These are phyloP conservation scores for Warburgia ugandensis DNA, from an alignment of 164 flowering plant genomes.

Conservation along the genomic window DNA sequence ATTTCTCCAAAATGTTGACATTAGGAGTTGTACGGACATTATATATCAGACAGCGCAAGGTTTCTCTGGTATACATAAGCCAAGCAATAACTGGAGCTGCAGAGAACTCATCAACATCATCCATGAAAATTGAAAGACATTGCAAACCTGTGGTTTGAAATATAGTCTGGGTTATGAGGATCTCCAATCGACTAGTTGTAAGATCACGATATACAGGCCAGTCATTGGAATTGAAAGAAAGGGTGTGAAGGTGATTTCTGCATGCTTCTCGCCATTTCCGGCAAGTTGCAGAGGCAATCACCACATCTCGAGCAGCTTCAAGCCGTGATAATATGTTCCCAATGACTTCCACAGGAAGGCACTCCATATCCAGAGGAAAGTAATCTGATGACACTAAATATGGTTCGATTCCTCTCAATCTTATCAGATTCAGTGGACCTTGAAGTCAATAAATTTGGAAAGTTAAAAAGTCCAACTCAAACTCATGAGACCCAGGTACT, in stretches of 20 bases:
- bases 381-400: not conserved
- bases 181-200: slow-evolving; percentile 50
- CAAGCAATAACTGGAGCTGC: slow-evolving; percentile 91
- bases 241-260: slow-evolving; percentile 61
- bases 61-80: slow-evolving; percentile 90
- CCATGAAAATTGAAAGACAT: slow-evolving; percentile 55
- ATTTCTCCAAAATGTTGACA: slow-evolving; percentile 75
- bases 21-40: slow-evolving; percentile 68
- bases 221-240: slow-evolving; percentile 64
- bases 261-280: slow-evolving; percentile 81
- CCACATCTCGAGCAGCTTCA: slow-evolving; percentile 83
- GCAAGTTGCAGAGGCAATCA: slow-evolving; percentile 83
- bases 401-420: too few species aligned
- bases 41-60: slow-evolving; percentile 48
- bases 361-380: slow-evolving; percentile 41
- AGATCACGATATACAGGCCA: slow-evolving; percentile 71
- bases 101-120: slow-evolving; percentile 75
- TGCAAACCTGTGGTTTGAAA: slow-evolving; percentile 74
- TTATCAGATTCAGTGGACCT: too few species aligned
- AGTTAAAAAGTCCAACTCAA: too few species aligned
- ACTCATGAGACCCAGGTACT: too few species aligned
- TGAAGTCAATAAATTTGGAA: too few species aligned
- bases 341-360: slow-evolving; percentile 82
- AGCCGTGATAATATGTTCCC: slow-evolving; percentile 80
- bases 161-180: slow-evolving; percentile 73